Percentiles rank a stretch among this genome's conserved stretches.
phyloP scores from a whole-genome alignment of 345 rosid genomes.

The Cardamine chenopodiifolia region DNA sequence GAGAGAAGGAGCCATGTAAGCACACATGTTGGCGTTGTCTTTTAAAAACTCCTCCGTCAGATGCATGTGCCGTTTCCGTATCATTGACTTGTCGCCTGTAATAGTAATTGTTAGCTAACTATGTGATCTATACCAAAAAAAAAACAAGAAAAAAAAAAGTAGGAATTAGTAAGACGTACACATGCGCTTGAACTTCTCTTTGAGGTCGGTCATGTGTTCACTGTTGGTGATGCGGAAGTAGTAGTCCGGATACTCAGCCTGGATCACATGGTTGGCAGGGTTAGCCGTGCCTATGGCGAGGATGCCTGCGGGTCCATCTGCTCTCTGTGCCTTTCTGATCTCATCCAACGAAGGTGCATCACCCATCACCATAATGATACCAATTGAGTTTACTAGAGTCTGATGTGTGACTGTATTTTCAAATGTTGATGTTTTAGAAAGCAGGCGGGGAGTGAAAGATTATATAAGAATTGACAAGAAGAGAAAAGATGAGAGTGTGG shows the following conservation, averaged over 20 bases:
- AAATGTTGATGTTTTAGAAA: neutral
- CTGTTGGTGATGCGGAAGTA: conserved; percentile 72
- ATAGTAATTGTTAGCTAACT: neutral
- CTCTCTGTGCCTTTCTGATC: conserved; percentile 63
- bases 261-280: conserved; percentile 55
- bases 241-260: conserved; percentile 66
- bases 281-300: conserved; percentile 73
- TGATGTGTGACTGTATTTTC: neutral
- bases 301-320: conserved; percentile 61
- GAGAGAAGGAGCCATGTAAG: conserved; percentile 70
- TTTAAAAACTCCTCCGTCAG: conserved; percentile 67
- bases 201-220: conserved; percentile 75
- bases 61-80: conserved; percentile 68
- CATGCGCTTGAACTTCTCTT: conserved; percentile 73
- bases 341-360: conserved; percentile 44
- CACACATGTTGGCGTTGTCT: conserved; percentile 61
- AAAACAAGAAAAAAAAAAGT: neutral
- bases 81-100: conserved; percentile 72
- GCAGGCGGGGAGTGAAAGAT: neutral
- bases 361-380: conserved; percentile 27
- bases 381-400: neutral
- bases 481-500: conserved; percentile 28
- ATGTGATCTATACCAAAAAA: neutral
- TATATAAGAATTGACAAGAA: conserved; percentile 24
- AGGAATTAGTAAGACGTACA: conserved; percentile 45